phyloP scores from a whole-genome alignment of 208 protist genomes.

The Acanthamoeba sp. region DNA sequence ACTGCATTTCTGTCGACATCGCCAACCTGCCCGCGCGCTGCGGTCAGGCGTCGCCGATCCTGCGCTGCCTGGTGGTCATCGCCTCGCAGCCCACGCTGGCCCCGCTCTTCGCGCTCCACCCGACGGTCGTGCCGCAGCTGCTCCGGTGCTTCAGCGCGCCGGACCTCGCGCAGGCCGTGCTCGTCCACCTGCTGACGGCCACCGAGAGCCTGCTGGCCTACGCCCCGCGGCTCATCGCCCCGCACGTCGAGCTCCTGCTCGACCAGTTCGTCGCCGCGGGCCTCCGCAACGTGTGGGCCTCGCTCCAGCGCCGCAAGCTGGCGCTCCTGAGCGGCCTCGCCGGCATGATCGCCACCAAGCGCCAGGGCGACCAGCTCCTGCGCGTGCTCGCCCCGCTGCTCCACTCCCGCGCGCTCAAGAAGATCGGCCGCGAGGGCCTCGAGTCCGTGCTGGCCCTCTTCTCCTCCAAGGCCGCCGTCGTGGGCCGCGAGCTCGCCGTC shows the following conservation, averaged over 20 bases:
- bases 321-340: neutral
- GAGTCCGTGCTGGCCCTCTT: constrained; percentile 16
- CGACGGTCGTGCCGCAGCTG: constrained; percentile 1
- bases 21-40: neutral
- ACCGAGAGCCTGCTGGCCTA: constrained; percentile 11
- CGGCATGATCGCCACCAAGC: neutral
- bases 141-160: constrained; percentile 1
- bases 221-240: neutral
- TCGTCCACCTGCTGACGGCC: neutral
- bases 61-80: neutral
- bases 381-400: constrained; percentile 38
- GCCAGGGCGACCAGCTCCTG: neutral
- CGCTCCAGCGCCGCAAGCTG: constrained; percentile 51
- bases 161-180: neutral
- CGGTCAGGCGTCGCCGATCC: constrained; percentile 8
- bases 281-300: neutral
- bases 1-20: constrained; percentile 42
- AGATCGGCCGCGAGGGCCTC: constrained; percentile 24
- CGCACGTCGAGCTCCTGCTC: constrained; percentile 47
- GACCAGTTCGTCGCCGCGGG: neutral
- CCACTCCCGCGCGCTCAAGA: neutral
- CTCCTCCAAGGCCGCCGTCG: constrained; percentile 13
- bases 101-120: neutral
- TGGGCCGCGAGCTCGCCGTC: neutral
- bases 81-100: neutral